These are phyloP conservation scores for Asclepias syriaca DNA, from an alignment of 257 asterid species.

Conservation along the genomic window DNA sequence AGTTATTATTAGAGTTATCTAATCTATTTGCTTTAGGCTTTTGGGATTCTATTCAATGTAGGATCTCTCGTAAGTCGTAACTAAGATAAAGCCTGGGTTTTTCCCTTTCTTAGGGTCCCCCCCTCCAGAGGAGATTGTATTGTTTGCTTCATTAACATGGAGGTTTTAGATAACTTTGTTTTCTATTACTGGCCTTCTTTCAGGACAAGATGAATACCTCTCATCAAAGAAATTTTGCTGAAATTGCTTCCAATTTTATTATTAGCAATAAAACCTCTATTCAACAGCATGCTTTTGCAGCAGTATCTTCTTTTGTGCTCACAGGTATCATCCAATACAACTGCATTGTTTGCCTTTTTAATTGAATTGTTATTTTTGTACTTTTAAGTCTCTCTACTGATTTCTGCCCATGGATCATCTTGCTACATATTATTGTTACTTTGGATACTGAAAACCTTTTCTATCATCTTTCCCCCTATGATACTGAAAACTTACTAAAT, in stretches of 20 bases:
- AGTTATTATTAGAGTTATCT: too few species aligned
- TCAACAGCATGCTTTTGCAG: constrained; percentile 71
- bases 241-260: constrained; percentile 50
- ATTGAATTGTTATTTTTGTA: not conserved
- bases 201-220: constrained; percentile 35
- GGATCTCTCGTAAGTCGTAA: too few species aligned
- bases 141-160: constrained; percentile 15
- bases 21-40: too few species aligned
- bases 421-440: not conserved
- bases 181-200: constrained; percentile 17
- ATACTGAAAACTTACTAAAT: not conserved
- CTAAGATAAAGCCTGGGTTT: too few species aligned
- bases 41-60: too few species aligned
- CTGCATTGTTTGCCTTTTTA: too few species aligned
- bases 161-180: not conserved
- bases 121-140: not conserved
- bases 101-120: too few species aligned
- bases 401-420: not conserved
- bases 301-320: constrained; percentile 85
- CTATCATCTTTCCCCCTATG: not conserved
- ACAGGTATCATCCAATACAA: constrained; percentile 47
- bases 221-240: constrained; percentile 28
- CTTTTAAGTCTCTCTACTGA: not conserved
- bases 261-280: constrained; percentile 48
- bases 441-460: not conserved